Conservation (phyloP, 805 yeast species). For the Sugiyamaella smithiae region DNA sequence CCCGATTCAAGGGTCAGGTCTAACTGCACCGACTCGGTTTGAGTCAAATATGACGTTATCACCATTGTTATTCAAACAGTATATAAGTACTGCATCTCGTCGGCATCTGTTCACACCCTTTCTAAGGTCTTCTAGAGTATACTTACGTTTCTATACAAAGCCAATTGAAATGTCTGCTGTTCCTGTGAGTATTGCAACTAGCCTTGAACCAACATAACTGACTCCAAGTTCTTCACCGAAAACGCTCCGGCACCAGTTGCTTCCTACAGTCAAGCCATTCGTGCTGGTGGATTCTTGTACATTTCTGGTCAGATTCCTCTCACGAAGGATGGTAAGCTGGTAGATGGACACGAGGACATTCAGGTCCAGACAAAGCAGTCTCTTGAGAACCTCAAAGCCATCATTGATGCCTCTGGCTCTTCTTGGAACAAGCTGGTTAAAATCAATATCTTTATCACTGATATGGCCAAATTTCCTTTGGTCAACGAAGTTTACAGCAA, state of each 20-base stretch:
- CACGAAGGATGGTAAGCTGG: slow-evolving; percentile 71
- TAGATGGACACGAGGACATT: slow-evolving; percentile 72
- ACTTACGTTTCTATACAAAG: neutral
- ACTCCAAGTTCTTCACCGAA: slow-evolving; percentile 20
- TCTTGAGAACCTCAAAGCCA: slow-evolving; percentile 45
- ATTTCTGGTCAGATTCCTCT: slow-evolving; percentile 95
- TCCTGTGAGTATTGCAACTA: neutral
- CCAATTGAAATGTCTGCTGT: neutral
- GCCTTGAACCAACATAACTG: neutral
- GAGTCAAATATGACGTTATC: neutral
- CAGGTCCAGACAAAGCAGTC: slow-evolving; percentile 40
- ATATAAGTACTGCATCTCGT: neutral
- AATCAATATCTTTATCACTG: slow-evolving; percentile 85
- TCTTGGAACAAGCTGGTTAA: slow-evolving; percentile 80
- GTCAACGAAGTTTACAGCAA: slow-evolving; percentile 80
- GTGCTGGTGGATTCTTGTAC: slow-evolving; percentile 77
- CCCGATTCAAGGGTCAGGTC: neutral
- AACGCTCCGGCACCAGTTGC: slow-evolving; percentile 96
- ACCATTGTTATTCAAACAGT: neutral
- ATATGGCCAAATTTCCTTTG: slow-evolving; percentile 79
- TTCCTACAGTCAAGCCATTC: slow-evolving; percentile 92
- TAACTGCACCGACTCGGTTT: neutral
- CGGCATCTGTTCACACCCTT: neutral
- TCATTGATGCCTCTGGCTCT: slow-evolving; percentile 83
- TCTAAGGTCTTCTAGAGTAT: neutral